phyloP scores from a whole-genome alignment of 129 eudicot species.

The Glebionis coronaria region DNA sequence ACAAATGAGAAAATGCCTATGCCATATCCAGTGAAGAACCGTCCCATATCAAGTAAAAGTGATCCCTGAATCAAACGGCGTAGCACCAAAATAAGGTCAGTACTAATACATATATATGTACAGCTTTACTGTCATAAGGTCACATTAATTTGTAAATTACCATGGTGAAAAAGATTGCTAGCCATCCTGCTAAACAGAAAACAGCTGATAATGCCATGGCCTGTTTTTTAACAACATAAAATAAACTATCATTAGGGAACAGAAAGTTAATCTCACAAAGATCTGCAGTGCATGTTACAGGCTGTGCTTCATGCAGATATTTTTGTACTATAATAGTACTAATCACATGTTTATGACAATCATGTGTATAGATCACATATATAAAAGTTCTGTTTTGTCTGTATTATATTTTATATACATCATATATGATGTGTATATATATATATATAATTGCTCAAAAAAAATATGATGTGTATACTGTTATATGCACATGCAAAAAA shows the following conservation, averaged over 20 bases:
- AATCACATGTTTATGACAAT: constrained; percentile 28
- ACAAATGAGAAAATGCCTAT: constrained; percentile 75
- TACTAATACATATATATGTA: background rate
- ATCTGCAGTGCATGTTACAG: constrained; percentile 10
- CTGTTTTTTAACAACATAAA: constrained; percentile 36
- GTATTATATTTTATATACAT: background rate
- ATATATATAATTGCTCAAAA: too few relatives aligned
- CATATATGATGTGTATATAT: too few relatives aligned
- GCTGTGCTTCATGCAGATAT: constrained; percentile 24
- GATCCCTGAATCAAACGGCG: constrained; percentile 48
- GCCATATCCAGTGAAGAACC: constrained; percentile 87
- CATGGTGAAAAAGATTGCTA: constrained; percentile 62
- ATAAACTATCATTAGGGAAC: constrained; percentile 1
- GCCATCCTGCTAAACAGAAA: constrained; percentile 86
- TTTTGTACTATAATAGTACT: constrained; percentile 11
- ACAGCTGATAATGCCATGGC: constrained; percentile 84
- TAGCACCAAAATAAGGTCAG: constrained; percentile 5
- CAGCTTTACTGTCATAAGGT: background rate
- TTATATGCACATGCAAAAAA: constrained; percentile 4
- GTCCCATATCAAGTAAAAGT: constrained; percentile 60
- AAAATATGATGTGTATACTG: background rate
- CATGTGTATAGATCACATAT: constrained; percentile 20
- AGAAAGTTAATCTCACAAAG: constrained; percentile 12
- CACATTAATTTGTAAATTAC: constrained; percentile 27
- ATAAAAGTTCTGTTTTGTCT: constrained; percentile 22